Base-by-base conservation (phyloP, 2,329 filamentous ascomycete species). In the Colletotrichum trifolii region DNA sequence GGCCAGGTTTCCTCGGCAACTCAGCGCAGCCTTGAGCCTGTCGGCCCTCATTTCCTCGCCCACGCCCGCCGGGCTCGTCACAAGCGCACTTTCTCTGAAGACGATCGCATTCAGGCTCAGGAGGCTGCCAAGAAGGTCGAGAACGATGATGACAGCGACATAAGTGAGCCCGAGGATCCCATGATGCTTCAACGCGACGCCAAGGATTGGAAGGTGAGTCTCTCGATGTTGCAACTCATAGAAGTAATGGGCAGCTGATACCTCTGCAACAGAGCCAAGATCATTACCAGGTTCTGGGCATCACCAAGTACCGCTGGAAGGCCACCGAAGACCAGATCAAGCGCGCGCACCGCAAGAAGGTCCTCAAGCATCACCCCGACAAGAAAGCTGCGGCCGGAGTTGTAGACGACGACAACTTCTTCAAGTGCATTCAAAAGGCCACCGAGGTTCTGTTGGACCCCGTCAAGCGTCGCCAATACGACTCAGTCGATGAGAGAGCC, bases 391-490 rank as follows among this genome's bases (percentile, higher is more conserved):
- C 96, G 35, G 87, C 90, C 52, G 96, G 96, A 67, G 87, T 88
- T 73, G 87, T 88, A 71, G 94, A 98, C 74, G 95, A 97, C 80
- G 96, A 99, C 80, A 93, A 92, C 79, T 99, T 99, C 86, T 99
- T 99, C 91, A 99, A 99, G 87, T 99, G 96, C 81, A 99, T 99
- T 79, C 96, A 99, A 79, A 97, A 97, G 81, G 96, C 96, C 63
- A 95, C 91, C 73, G 96, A 99, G 75, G 87, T 98, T 56, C 91
- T 99, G 15, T 87, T 93, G 60, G 96, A 99, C 83, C 96, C 96
- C 55, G 85, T 90, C 78, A 96, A 93, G 83, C 92, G 96, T 68
- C 90, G 94, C 64, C 96, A 99, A 82, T 99, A 91, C 82, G 96
- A 99, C 81, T 97, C 93, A 2, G 94, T 98, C 67, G 96, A 99